These are phyloP conservation scores for Onygenales sp. DNA, from an alignment of 2,329 filamentous ascomycete species.

Conservation along the genomic window DNA sequence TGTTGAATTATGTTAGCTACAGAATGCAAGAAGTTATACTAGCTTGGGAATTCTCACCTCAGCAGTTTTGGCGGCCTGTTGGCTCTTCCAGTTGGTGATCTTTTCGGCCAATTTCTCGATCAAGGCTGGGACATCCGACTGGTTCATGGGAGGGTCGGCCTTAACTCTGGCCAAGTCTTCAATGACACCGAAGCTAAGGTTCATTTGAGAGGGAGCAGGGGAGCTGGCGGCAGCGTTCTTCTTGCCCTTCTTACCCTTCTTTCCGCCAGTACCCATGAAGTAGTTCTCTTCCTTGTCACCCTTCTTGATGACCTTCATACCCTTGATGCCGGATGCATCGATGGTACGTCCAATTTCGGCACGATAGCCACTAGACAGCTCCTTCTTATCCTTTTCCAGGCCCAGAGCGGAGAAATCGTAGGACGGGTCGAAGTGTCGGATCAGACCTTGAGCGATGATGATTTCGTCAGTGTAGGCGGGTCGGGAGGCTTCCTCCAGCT, in stretches of 20 bases:
- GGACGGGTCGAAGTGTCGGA: slow-evolving; percentile 82
- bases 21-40: not conserved
- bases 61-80: slow-evolving; percentile 82
- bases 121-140: slow-evolving; percentile 67
- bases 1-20: slow-evolving; percentile 28
- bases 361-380: slow-evolving; percentile 57
- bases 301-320: slow-evolving; percentile 74
- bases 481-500: slow-evolving; percentile 46
- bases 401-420: slow-evolving; percentile 58
- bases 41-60: slow-evolving; percentile 52
- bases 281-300: slow-evolving; percentile 82
- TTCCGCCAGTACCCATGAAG: slow-evolving; percentile 63
- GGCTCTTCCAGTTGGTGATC: slow-evolving; percentile 79
- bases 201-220: slow-evolving; percentile 57
- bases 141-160: slow-evolving; percentile 79
- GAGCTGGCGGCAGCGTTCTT: slow-evolving; percentile 37
- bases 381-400: slow-evolving; percentile 36
- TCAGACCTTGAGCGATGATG: slow-evolving; percentile 73
- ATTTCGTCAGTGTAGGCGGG: slow-evolving; percentile 92
- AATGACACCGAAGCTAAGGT: slow-evolving; percentile 80
- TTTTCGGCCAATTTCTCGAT: slow-evolving; percentile 89
- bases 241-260: slow-evolving; percentile 71
- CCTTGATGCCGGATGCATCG: slow-evolving; percentile 75
- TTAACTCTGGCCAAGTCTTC: slow-evolving; percentile 79
- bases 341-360: slow-evolving; percentile 75